Evolutionary conservation across 2,329 filamentous ascomycete species (phyloP).

Genomic region (Apiospora rasikravindrae): DNA sequence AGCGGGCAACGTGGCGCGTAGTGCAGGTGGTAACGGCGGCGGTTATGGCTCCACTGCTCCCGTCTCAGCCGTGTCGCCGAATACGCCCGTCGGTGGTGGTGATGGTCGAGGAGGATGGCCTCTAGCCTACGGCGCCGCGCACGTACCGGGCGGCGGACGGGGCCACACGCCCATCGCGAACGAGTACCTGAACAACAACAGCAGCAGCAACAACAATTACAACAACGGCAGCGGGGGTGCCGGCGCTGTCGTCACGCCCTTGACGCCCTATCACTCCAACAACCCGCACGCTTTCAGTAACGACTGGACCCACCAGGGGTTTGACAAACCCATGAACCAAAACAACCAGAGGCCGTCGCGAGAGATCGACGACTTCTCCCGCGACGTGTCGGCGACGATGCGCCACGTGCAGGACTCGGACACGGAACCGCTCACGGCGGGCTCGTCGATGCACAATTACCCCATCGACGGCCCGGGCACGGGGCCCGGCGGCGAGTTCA

Average conservation of each 20-base stretch:
- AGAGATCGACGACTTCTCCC: slow-evolving; percentile 52
- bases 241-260: neutral
- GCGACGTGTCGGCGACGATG: slow-evolving; percentile 48
- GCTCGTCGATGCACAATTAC: slow-evolving; percentile 19
- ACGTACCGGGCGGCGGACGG: neutral
- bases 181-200: neutral
- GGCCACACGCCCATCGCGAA: slow-evolving; percentile 16
- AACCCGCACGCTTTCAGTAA: neutral
- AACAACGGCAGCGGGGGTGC: neutral
- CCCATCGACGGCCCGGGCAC: neutral
- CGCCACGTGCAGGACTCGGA: slow-evolving; percentile 40
- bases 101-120: neutral
- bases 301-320: slow-evolving; percentile 13
- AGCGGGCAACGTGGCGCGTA: neutral
- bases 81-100: neutral
- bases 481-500: neutral
- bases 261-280: slow-evolving; percentile 2
- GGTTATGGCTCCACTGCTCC: neutral
- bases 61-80: slow-evolving; percentile 4
- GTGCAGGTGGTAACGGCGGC: neutral
- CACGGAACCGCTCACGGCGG: slow-evolving; percentile 40
- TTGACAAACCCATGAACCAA: neutral
- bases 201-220: neutral
- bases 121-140: slow-evolving; percentile 3
- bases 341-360: slow-evolving; percentile 32